These are phyloP conservation scores for Suhomyces chickasaworum DNA, from an alignment of 1,139 yeast genomes.

Conservation along the genomic window DNA sequence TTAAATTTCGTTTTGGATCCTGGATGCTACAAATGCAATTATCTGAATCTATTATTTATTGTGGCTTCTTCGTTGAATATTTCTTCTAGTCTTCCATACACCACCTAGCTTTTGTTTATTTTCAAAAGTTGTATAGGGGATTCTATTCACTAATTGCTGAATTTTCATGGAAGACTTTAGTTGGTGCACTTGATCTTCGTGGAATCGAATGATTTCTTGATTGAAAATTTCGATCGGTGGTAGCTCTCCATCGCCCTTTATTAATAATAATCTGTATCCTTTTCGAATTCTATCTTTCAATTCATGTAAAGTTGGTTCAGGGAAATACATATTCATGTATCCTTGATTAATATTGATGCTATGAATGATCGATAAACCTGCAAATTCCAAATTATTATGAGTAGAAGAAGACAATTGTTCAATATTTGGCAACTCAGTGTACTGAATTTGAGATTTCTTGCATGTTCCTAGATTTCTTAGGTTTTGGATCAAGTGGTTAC, in stretches of 20 bases:
- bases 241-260: constrained; percentile 66
- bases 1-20: too few species aligned
- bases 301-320: constrained; percentile 29
- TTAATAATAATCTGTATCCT: constrained; percentile 46
- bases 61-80: constrained; percentile 52
- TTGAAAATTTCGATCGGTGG: constrained; percentile 38
- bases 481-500: neutral
- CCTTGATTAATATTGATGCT: constrained; percentile 52
- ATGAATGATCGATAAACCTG: constrained; percentile 58
- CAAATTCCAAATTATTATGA: constrained; percentile 15
- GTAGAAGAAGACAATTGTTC: neutral
- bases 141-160: constrained; percentile 10
- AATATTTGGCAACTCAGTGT: constrained; percentile 3
- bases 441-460: constrained; percentile 2
- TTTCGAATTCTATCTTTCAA: constrained; percentile 19
- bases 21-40: too few species aligned
- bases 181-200: constrained; percentile 11
- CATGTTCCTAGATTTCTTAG: neutral
- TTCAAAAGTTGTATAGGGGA: constrained; percentile 58
- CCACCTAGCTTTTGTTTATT: constrained; percentile 55
- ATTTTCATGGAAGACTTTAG: constrained; percentile 13
- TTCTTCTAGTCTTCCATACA: constrained; percentile 63
- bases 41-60: neutral
- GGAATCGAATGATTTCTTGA: constrained; percentile 24
- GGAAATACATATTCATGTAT: constrained; percentile 60